Evolutionary conservation across 176 grass and related monocot genomes (phyloP), one percentile per base, ranked within the genome.

Genomic region (Oryza australiensis): DNA sequence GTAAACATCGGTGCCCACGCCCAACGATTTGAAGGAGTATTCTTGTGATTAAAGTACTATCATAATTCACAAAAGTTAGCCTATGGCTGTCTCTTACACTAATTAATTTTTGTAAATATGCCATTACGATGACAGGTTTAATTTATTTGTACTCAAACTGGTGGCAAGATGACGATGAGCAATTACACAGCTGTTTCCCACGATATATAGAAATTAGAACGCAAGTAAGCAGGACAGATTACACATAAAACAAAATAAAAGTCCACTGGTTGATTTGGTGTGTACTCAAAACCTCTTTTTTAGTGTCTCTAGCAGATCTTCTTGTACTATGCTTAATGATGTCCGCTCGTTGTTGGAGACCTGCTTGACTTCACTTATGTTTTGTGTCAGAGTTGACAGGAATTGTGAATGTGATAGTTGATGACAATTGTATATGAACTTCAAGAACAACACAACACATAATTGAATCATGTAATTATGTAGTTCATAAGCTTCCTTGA

Each of bases 111-210:
- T 37, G 32, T 11, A 68, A 38, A 38, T n/a, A 12, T 9, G 0
- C 22, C 33, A 38, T 68, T 33, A 22, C 9, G 65, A 67, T 22
- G 48, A 28, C 5, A 27, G 37, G 15, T 45, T 22, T 45, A 26
- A 53, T 67, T 59, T 38, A 46, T 46, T 62, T 71, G 66, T 9
- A 71, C 79, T 62, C 46, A 70, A 81, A 29, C 14, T 5, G 16
- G 13, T 11, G 3, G 29, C 23, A 26, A 22, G 2, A 13, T 28
- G 2, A 22, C 20, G n/a, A n/a, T 37, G 10, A 15, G 8, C 70
- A 72, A 43, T 26, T 34, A 66, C 32, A 67, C 33, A 66, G 76
- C 45, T 80, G 84, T 75, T 70, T 41, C 33, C 33, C 66, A 71
- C 33, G 22, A 23, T 10, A 1, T 33, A 67, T 12, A 33, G 22